phyloP scores from a whole-genome alignment of 495 filamentous ascomycete species.

The Acidomyces sp. region DNA sequence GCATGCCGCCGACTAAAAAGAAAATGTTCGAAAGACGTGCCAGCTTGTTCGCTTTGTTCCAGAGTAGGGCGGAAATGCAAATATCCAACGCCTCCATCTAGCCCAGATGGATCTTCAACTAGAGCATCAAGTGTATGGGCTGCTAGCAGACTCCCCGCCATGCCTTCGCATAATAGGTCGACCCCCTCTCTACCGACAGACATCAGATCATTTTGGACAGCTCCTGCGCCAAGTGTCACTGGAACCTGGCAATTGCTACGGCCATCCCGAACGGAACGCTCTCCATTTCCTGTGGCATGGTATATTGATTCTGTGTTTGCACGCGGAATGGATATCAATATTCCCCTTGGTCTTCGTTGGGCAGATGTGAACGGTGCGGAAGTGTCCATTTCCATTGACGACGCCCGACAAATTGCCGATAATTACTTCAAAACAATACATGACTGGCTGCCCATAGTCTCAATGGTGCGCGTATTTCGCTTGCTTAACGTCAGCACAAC shows the following conservation, averaged over 20 bases:
- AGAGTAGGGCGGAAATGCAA: neutral
- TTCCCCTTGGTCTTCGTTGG: neutral
- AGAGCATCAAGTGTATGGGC: no score
- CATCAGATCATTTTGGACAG: no score
- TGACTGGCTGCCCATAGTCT: slow-evolving; percentile 4
- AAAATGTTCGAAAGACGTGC: slow-evolving; percentile 5
- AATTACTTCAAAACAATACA: slow-evolving; percentile 5
- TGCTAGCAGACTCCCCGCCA: no score
- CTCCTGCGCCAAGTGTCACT: neutral
- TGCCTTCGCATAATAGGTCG: neutral
- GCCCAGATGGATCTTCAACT: no score
- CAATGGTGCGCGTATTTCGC: neutral
- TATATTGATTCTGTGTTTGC: slow-evolving; percentile 4
- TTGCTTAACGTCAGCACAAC: neutral
- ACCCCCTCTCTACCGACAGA: no score
- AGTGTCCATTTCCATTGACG: neutral
- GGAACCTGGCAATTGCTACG: neutral
- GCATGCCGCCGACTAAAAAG: slow-evolving; percentile 3
- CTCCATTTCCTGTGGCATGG: neutral
- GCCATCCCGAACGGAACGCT: neutral
- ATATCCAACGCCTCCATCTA: slow-evolving; percentile 1
- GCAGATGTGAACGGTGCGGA: neutral
- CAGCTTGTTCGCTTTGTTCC: slow-evolving; percentile 3
- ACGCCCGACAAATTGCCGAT: neutral
- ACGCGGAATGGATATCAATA: neutral